Conservation (phyloP, 139 green algal species). For the Edaphochlamys debaryana region DNA sequence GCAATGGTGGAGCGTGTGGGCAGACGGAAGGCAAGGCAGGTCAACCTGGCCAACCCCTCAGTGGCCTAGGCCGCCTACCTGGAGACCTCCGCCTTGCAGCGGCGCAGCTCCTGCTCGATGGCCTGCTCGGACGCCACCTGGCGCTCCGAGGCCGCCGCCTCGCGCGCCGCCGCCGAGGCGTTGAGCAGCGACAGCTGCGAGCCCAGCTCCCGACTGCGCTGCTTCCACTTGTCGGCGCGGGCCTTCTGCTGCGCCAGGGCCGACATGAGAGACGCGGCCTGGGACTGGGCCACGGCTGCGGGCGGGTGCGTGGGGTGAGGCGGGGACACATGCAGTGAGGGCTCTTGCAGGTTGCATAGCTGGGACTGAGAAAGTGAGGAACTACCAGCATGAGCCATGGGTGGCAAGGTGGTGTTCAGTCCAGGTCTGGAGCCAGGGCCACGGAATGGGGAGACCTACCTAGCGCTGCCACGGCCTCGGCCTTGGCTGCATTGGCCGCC, state of each 20-base stretch:
- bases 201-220: slow-evolving; percentile 47
- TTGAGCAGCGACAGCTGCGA: slow-evolving; percentile 50
- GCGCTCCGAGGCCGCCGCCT: slow-evolving; percentile 42
- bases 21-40: too few species aligned
- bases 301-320: too few species aligned
- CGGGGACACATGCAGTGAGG: too few species aligned
- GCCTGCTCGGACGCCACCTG: neutral
- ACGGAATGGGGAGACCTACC: too few species aligned
- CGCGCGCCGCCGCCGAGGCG: slow-evolving; percentile 29
- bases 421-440: too few species aligned
- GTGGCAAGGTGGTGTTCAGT: too few species aligned
- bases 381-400: too few species aligned
- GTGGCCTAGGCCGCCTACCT: too few species aligned
- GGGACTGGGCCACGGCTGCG: slow-evolving; percentile 6
- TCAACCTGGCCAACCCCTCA: too few species aligned
- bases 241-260: slow-evolving; percentile 37
- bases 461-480: too few species aligned
- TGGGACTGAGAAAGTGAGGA: neutral
- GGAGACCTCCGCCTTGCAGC: slow-evolving; percentile 3
- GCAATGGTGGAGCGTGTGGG: too few species aligned
- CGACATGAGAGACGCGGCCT: slow-evolving; percentile 13
- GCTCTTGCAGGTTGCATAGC: too few species aligned
- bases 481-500: neutral
- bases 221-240: slow-evolving; percentile 61
- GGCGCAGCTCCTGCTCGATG: slow-evolving; percentile 9